Percentiles rank a stretch among this genome's conserved stretches.
phyloP scores from a whole-genome alignment of 2,329 filamentous ascomycete species.

The Trichothecium sympodiale region DNA sequence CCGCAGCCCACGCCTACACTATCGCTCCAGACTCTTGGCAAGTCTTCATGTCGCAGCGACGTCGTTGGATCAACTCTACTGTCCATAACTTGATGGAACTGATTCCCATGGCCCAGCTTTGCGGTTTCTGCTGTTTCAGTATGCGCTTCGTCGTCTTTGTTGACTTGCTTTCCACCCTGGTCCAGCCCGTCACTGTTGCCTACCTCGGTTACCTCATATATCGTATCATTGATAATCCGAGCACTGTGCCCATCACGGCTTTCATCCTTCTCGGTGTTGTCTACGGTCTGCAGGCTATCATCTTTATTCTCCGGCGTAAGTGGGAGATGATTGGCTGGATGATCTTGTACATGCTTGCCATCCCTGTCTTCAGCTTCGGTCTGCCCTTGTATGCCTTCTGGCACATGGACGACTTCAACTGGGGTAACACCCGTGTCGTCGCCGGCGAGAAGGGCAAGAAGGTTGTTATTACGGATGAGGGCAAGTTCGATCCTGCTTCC shows the following conservation, averaged over 20 bases:
- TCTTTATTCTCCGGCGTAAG: slow-evolving; percentile 91
- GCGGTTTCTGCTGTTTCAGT: slow-evolving; percentile 99
- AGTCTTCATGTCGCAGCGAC: slow-evolving; percentile 95
- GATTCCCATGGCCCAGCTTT: slow-evolving; percentile 85
- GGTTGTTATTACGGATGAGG: slow-evolving; percentile 88
- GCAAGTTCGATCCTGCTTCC: slow-evolving; percentile 86
- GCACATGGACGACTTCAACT: slow-evolving; percentile 99
- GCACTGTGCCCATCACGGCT: slow-evolving; percentile 66
- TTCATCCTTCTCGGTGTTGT: slow-evolving; percentile 91
- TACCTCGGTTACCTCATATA: slow-evolving; percentile 89
- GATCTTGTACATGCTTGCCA: slow-evolving; percentile 85
- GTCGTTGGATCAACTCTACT: slow-evolving; percentile 99
- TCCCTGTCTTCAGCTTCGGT: slow-evolving; percentile 83
- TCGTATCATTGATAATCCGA: slow-evolving; percentile 48
- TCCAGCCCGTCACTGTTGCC: slow-evolving; percentile 81
- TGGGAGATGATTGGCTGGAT: slow-evolving; percentile 99
- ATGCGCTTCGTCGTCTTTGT: slow-evolving; percentile 98
- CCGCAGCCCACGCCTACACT: slow-evolving; percentile 87
- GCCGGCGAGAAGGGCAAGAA: slow-evolving; percentile 89
- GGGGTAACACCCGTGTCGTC: slow-evolving; percentile 97
- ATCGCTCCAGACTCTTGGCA: slow-evolving; percentile 90
- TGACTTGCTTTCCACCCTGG: slow-evolving; percentile 81
- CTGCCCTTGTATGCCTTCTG: slow-evolving; percentile 94
- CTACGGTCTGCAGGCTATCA: slow-evolving; percentile 91
- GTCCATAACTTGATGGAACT: slow-evolving; percentile 96